Evolutionary conservation across 1,139 yeast species (phyloP).

Genomic region (Kodamaea sp.): DNA sequence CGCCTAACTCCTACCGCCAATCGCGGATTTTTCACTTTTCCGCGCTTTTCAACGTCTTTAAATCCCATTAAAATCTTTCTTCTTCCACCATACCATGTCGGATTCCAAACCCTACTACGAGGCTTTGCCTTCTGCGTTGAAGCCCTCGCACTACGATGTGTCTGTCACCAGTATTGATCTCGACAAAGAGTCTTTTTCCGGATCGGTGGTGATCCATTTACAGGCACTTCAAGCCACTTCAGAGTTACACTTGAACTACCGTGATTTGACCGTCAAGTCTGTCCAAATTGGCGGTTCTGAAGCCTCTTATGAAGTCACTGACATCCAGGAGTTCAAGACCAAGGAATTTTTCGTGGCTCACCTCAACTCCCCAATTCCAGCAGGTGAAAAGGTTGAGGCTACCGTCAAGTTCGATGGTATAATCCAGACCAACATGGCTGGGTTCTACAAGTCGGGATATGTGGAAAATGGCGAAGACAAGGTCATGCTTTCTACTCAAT

Average conservation of each 20-base stretch:
- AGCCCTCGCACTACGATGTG: conserved; percentile 47
- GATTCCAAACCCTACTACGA: conserved; percentile 24
- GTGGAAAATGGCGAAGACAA: conserved; percentile 59
- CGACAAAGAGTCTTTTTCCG: conserved; percentile 35
- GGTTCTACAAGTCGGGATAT: conserved; percentile 79
- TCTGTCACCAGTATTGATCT: conserved; percentile 39
- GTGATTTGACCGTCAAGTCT: conserved; percentile 30
- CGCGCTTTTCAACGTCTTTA: too few relatives aligned
- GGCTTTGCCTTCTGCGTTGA: conserved; percentile 45
- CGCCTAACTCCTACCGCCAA: too few relatives aligned
- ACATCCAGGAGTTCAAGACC: conserved; percentile 22
- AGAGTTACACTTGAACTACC: conserved; percentile 44
- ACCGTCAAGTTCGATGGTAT: conserved; percentile 46
- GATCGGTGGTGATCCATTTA: conserved; percentile 43
- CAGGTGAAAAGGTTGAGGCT: conserved; percentile 21
- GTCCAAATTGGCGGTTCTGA: conserved; percentile 9
- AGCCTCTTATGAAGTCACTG: conserved; percentile 13
- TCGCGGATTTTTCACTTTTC: too few relatives aligned
- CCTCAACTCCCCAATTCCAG: conserved; percentile 15
- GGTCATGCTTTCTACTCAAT: conserved; percentile 79
- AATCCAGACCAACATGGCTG: conserved; percentile 74
- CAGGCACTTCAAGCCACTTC: conserved; percentile 31
- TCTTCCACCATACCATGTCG: too few relatives aligned
- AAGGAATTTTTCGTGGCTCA: conserved; percentile 31
- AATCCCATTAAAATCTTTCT: too few relatives aligned